Evolutionary conservation across 495 filamentous ascomycete genomes (phyloP).

Genomic region (Penicillium roqueforti): DNA sequence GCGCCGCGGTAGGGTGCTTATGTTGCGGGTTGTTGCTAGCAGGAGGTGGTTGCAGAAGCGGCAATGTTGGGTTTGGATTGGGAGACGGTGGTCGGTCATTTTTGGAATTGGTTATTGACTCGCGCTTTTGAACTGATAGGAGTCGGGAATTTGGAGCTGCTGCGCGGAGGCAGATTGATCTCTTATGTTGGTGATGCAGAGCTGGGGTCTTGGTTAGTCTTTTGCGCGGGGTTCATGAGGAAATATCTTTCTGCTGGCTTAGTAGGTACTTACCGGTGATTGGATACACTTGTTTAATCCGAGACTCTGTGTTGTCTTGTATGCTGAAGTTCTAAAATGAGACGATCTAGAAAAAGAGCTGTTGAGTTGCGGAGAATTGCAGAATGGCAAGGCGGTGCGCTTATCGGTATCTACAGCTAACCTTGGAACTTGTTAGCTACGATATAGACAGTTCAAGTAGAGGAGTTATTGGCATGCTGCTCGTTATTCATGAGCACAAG

Average conservation of each 20-base stretch:
- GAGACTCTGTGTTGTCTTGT: background rate
- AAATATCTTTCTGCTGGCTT: background rate
- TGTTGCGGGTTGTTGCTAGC: slow-evolving; percentile 57
- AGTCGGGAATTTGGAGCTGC: background rate
- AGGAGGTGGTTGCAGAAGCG: slow-evolving; percentile 66
- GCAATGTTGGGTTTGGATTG: slow-evolving; percentile 68
- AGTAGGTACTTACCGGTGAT: background rate
- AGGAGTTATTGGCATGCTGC: background rate
- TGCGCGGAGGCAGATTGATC: background rate
- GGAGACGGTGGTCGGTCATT: slow-evolving; percentile 20
- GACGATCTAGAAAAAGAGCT: background rate
- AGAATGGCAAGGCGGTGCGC: slow-evolving; percentile 6
- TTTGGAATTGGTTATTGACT: background rate
- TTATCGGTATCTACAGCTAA: slow-evolving; percentile 1
- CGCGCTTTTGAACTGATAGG: background rate
- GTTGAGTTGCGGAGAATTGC: background rate
- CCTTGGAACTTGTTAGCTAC: background rate
- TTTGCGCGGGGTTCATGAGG: background rate
- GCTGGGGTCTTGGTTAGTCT: slow-evolving; percentile 2
- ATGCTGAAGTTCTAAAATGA: background rate
- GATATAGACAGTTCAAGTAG: background rate
- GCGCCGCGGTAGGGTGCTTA: slow-evolving; percentile 54
- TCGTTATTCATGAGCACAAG: background rate
- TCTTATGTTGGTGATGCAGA: background rate
- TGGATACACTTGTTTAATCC: background rate